Conservation (phyloP, 2,329 filamentous ascomycete species). For the Leptoxyphium fumago region DNA sequence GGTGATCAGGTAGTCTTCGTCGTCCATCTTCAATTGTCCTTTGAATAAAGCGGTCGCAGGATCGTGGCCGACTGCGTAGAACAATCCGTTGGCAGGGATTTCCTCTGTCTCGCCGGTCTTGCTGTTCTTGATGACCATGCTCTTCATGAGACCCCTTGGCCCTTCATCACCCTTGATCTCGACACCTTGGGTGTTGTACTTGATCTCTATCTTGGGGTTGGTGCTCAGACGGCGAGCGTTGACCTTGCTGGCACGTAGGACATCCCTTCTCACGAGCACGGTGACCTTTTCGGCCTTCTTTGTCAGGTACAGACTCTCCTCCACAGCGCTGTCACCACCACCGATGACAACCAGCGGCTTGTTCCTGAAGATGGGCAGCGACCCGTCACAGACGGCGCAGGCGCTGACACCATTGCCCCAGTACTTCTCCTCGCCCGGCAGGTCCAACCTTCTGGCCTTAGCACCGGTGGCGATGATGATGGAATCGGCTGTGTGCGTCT, state of each 20-base stretch:
- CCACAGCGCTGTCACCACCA: slow-evolving; percentile 89
- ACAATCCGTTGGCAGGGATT: slow-evolving; percentile 81
- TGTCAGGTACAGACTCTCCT: slow-evolving; percentile 93
- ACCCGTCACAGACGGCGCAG: slow-evolving; percentile 94
- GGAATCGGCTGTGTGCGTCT: slow-evolving; percentile 71
- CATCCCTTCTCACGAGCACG: slow-evolving; percentile 77
- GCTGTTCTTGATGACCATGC: slow-evolving; percentile 69
- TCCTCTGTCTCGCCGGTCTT: slow-evolving; percentile 62
- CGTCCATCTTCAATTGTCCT: slow-evolving; percentile 75
- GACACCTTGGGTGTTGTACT: slow-evolving; percentile 66
- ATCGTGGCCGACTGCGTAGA: slow-evolving; percentile 95
- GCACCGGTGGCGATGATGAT: slow-evolving; percentile 93
- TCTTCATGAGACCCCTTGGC: slow-evolving; percentile 65
- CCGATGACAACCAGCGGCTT: slow-evolving; percentile 93
- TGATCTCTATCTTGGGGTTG: slow-evolving; percentile 81
- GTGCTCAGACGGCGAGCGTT: slow-evolving; percentile 75
- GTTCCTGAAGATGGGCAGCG: slow-evolving; percentile 92
- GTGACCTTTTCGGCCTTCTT: slow-evolving; percentile 95
- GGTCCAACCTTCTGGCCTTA: slow-evolving; percentile 67
- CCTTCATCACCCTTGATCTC: slow-evolving; percentile 77
- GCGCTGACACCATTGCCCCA: slow-evolving; percentile 96
- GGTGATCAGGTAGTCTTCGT: slow-evolving; percentile 82
- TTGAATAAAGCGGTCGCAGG: slow-evolving; percentile 84
- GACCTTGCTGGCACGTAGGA: slow-evolving; percentile 74
- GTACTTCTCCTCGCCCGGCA: slow-evolving; percentile 83